A percentile compares a stretch with the other conserved stretches of the same genome.
phyloP scores from a whole-genome alignment of 78 protist genomes.

The Dictyostelium purpureum region DNA sequence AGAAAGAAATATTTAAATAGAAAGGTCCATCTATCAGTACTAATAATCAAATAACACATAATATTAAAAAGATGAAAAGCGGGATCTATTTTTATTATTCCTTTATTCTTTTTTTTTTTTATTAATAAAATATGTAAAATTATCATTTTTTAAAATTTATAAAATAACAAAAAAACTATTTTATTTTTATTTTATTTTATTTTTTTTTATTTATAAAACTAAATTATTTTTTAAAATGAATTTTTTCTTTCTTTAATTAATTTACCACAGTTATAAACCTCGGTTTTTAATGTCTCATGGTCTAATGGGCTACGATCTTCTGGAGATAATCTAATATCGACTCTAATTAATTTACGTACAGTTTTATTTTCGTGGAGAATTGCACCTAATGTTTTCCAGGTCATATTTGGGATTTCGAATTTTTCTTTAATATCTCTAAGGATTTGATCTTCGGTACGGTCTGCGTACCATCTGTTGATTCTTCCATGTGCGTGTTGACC shows the following conservation, averaged over 20 bases:
- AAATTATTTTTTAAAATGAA: too few species aligned
- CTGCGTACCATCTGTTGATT: conserved; percentile 37
- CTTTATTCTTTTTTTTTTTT: not conserved
- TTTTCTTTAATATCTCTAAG: not conserved
- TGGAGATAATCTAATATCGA: conserved; percentile 12
- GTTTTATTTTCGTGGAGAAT: conserved; percentile 61
- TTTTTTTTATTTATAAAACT: too few species aligned
- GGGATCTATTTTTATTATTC: not conserved
- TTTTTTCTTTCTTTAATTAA: not conserved
- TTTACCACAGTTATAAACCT: not conserved
- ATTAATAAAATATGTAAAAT: too few species aligned
- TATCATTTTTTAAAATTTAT: too few species aligned
- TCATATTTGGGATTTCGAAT: conserved; percentile 36
- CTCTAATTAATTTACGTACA: conserved; percentile 57
- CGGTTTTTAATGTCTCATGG: not conserved
- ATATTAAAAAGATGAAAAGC: not conserved
- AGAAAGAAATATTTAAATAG: too few species aligned
- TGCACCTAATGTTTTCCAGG: conserved; percentile 66
- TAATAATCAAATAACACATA: too few species aligned
- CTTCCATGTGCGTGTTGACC: conserved; percentile 43
- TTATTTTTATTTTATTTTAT: not conserved
- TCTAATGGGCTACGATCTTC: not conserved
- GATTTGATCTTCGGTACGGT: conserved; percentile 39
- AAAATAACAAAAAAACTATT: not conserved
- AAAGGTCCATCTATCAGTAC: too few species aligned